Evolutionary conservation across 257 asterid genomes (phyloP).

Genomic region (Catharanthus roseus): DNA sequence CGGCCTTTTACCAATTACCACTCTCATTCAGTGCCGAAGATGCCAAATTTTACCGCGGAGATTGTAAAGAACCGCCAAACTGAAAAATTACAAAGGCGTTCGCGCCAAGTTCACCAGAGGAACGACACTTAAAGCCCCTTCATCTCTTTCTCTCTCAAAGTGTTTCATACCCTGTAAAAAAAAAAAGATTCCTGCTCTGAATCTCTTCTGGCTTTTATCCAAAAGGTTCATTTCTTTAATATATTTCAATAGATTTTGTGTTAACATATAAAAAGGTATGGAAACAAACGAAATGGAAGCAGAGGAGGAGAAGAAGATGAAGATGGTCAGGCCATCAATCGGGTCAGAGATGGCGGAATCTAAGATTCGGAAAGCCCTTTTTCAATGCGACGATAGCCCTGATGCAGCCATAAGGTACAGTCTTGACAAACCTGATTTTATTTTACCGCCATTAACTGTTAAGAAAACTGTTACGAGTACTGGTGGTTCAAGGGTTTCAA

Average conservation of each 20-base stretch:
- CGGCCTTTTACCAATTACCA: background rate
- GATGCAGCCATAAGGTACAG: slow-evolving; percentile 24
- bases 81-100: background rate
- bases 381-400: slow-evolving; percentile 20
- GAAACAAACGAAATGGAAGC: slow-evolving; percentile 16
- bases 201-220: background rate
- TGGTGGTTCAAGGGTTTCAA: slow-evolving; percentile 50
- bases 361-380: slow-evolving; percentile 25
- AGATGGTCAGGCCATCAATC: slow-evolving; percentile 25
- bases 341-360: slow-evolving; percentile 26
- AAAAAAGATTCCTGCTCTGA: background rate
- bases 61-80: slow-evolving; percentile 24
- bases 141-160: background rate
- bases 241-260: background rate
- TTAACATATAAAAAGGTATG: slow-evolving; percentile 12
- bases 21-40: slow-evolving; percentile 18
- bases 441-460: slow-evolving; percentile 13
- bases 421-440: slow-evolving; percentile 17
- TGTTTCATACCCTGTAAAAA: background rate
- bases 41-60: slow-evolving; percentile 4
- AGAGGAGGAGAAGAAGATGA: slow-evolving; percentile 24
- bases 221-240: background rate
- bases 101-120: slow-evolving; percentile 26
- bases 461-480: slow-evolving; percentile 47
- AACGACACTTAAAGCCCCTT: background rate